Base-by-base conservation (phyloP, 2,329 filamentous ascomycete species). In the Trichoderma citrinoviride region DNA sequence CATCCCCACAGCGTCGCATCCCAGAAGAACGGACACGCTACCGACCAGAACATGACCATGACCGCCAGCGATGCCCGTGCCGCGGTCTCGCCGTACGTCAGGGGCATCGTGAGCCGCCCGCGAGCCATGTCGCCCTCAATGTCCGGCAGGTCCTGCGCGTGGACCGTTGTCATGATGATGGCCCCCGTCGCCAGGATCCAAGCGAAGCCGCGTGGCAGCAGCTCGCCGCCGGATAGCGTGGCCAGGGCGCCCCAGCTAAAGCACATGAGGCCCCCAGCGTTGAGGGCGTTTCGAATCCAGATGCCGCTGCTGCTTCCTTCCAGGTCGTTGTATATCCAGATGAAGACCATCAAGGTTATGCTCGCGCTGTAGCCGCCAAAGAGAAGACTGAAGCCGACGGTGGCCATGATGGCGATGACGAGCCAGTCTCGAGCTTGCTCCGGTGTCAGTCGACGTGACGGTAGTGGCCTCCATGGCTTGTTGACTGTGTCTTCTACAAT, bases 291-390 rank as follows among this genome's bases (percentile, higher is more conserved):
- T 2, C 74, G 70, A 53, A 71, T 66, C 68, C 67, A 67, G 27
- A 67, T 64, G 21, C 66, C 63, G 7, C 66, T 67, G 44, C 70
- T 68, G 37, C 68, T 69, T 23, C 71, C 73, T 19, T 72, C 70
- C 1, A 75, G 69, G 29, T 75, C 72, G 54, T 75, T 75, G 64
- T 75, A 75, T 66, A 73, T 65, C 72, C 72, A 74, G 21, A 73
- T 47, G 5, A 75, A 44, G 1, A 64, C 57, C 70, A 74, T 70
- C 27, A 75, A 66, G 0, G 61, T 66, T 12, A 68, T 57, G 25
- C 70, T 68, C 0, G 72, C 71, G 7, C 47, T 61, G 41, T 71
- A 64, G 1, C 65, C 66, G 3, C 70, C 70, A 2, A 71, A 19
- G 0, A 61, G 12, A 1, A 54, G 2, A 47, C 71, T 69, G 2